These are phyloP conservation scores for Colletotrichum graminicola DNA, from an alignment of 2,329 filamentous ascomycete species.

Conservation along the genomic window DNA sequence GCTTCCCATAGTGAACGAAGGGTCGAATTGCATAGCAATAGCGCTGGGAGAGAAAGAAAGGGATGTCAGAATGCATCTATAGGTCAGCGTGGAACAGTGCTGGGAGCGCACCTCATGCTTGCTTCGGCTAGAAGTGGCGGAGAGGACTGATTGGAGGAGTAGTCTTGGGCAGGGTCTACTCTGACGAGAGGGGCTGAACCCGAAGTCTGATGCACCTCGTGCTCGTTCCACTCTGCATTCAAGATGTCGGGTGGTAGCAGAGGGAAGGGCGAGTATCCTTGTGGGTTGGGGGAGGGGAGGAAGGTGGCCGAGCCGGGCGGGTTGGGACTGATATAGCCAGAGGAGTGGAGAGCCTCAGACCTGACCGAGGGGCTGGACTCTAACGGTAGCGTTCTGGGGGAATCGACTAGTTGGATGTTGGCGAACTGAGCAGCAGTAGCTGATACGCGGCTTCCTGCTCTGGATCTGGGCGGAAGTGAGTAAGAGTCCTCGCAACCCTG, in stretches of 20 bases:
- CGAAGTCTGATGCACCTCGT: constrained; percentile 42
- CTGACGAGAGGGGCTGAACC: constrained; percentile 48
- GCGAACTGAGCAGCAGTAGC: constrained; percentile 47
- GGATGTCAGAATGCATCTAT: constrained; percentile 35
- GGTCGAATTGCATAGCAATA: constrained; percentile 65
- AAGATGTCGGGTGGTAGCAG: constrained; percentile 47
- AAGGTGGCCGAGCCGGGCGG: constrained; percentile 46
- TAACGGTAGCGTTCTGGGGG: constrained; percentile 44
- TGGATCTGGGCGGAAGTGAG: constrained; percentile 53
- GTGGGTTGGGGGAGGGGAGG: constrained; percentile 44
- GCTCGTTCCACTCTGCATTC: constrained; percentile 50
- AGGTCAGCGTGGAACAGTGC: constrained; percentile 42
- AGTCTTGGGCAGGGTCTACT: constrained; percentile 51
- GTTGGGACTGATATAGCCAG: constrained; percentile 47
- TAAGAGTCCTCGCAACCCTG: constrained; percentile 48
- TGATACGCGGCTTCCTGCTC: constrained; percentile 49
- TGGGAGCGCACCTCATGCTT: constrained; percentile 53
- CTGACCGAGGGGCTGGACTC: constrained; percentile 45
- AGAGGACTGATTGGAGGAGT: constrained; percentile 43
- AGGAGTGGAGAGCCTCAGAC: constrained; percentile 45
- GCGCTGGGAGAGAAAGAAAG: constrained; percentile 51
- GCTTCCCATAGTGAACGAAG: constrained; percentile 64
- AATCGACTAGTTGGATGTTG: constrained; percentile 47
- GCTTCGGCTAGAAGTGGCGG: constrained; percentile 44
- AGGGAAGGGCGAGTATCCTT: constrained; percentile 48